A percentile compares a stretch with the other conserved stretches of the same genome.
phyloP scores from a whole-genome alignment of 2,329 filamentous ascomycete genomes.

The Claviceps maximensis region DNA sequence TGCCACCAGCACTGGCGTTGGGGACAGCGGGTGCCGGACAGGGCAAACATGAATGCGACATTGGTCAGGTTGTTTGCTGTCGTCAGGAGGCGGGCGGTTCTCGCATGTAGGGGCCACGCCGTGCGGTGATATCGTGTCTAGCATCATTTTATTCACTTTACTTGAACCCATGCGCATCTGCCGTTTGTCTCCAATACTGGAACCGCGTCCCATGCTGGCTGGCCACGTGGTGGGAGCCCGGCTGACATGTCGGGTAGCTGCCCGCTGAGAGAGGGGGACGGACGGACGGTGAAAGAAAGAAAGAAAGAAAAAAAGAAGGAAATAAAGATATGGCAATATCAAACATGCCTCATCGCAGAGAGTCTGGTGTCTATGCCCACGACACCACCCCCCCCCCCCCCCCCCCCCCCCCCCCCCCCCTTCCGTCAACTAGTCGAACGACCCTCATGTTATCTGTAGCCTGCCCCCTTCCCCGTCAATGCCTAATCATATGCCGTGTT shows the following conservation, averaged over 20 bases:
- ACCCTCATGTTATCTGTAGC: too few relatives aligned
- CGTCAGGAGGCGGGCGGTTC: too few relatives aligned
- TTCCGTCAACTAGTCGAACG: too few relatives aligned
- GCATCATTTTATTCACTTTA: neutral
- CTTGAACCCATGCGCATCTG: neutral
- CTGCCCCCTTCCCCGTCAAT: neutral
- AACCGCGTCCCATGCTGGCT: neutral
- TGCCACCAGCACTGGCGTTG: neutral
- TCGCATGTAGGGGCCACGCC: too few relatives aligned
- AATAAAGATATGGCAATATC: too few relatives aligned
- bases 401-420: too few relatives aligned
- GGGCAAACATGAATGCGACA: neutral
- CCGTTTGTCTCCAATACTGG: neutral
- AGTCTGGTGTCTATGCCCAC: neutral
- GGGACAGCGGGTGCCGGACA: neutral
- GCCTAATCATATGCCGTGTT: slow-evolving; percentile 1
- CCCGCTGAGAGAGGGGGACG: neutral
- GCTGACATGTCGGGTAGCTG: neutral
- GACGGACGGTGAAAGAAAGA: neutral
- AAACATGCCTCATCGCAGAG: neutral
- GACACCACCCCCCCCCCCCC: too few relatives aligned
- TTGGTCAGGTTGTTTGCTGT: neutral
- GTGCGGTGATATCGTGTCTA: too few relatives aligned
- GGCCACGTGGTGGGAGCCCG: neutral
- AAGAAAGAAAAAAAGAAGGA: neutral